Evolutionary conservation across 805 yeast species (phyloP).

Genomic region (Saccharomycopsis sp.): DNA sequence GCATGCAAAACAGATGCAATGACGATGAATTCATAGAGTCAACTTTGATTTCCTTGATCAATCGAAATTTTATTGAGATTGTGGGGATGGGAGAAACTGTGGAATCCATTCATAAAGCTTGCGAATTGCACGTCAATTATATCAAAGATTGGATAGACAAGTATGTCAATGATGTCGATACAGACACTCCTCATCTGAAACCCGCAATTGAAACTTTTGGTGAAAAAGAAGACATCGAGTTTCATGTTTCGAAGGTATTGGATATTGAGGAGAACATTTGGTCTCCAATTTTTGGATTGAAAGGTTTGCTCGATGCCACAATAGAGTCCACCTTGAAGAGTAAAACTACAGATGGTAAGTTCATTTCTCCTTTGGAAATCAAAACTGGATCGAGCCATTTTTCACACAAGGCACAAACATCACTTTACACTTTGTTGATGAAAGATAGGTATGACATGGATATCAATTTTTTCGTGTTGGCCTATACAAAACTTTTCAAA

Average conservation of each 20-base stretch:
- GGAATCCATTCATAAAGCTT: conserved; percentile 34
- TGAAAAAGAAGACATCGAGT: conserved; percentile 27
- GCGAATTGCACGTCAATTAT: conserved; percentile 41
- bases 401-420: conserved; percentile 78
- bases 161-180: conserved; percentile 31
- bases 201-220: conserved; percentile 6
- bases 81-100: conserved; percentile 45
- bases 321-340: conserved; percentile 47
- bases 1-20: conserved; percentile 25
- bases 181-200: too few relatives aligned
- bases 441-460: conserved; percentile 72
- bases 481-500: conserved; percentile 57
- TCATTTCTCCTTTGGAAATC: conserved; percentile 74
- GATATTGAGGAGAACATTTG: conserved; percentile 88
- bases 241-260: conserved; percentile 53
- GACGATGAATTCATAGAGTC: conserved; percentile 25
- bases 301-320: conserved; percentile 87
- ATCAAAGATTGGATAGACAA: conserved; percentile 44
- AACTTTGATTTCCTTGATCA: conserved; percentile 33
- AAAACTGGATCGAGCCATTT: conserved; percentile 70
- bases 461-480: conserved; percentile 54
- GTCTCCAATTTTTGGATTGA: conserved; percentile 84
- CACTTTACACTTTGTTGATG: conserved; percentile 68
- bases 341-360: conserved; percentile 30
- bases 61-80: conserved; percentile 40